Base-by-base conservation (phyloP, 306 rosid genomes). In the Senna siamea region DNA sequence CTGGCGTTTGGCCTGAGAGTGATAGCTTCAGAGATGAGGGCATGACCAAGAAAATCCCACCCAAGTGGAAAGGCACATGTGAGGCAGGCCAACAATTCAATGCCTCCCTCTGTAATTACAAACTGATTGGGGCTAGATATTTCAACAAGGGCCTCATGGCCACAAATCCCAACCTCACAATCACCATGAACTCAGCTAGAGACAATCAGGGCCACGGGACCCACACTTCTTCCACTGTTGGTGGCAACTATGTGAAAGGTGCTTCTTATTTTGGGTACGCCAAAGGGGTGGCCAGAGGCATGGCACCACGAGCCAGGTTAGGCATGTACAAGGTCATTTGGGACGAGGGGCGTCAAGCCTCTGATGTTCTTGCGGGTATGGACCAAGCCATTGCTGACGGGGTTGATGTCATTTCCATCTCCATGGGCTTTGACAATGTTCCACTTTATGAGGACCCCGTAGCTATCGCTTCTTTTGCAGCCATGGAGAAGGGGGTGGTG, bases 61-160 rank as follows among this genome's bases (percentile, higher is more conserved):
- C 71, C 6, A 77, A 69, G 73, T 84, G 83, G 85, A 77, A 78
- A 47, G 85, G 87, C 35, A 77, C 62, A n/a, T 80, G 87, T 19
- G 78, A 84, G 74, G 11, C 6, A 41, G 85, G 87, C 69, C 85
- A 84, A 52, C 80, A 80, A 0, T 84, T 84, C 32, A 69, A 77
- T 52, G 14, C 66, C 19, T 84, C 87, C 4, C 23, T 74, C 64
- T 80, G 87, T 47, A 84, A 81, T 66, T 61, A 51, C 18, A 78
- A 78, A 10, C 52, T 81, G 5, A 84, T 81, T 11, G 88, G 88
- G 5, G 85, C 79, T 0, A 81, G 78, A 44, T 81, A 74, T 38
- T 81, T 81, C 74, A 81, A 81, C 66, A 78, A 81, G 66, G 83
- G 83, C 18, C 66, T 80, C 2, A 52, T 64, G 50, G 78, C 79